Conservation (phyloP, 352 stramenopile species). For the Globisporangium uncinulatum region DNA sequence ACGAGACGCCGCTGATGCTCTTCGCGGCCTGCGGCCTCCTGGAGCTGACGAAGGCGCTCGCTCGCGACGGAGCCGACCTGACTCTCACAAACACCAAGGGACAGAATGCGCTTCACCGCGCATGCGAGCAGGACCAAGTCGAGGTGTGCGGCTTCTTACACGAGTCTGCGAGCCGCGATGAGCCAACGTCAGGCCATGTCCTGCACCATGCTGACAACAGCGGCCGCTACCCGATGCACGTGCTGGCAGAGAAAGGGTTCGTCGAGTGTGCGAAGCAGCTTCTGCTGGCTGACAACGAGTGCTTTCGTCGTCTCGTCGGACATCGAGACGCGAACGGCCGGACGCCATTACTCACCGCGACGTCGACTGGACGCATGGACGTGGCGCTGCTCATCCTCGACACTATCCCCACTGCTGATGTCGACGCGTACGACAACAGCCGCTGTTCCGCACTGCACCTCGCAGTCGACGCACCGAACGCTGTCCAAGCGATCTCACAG, state of each 20-base stretch:
- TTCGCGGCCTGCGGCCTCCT: conserved; percentile 47
- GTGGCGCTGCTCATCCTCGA: conserved; percentile 28
- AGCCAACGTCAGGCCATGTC: conserved; percentile 4
- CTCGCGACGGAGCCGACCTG: conserved; percentile 22
- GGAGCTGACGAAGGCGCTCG: conserved; percentile 31
- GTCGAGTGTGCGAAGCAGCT: conserved; percentile 49
- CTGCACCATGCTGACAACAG: conserved; percentile 26
- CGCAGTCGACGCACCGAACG: conserved; percentile 22
- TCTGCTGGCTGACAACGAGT: conserved; percentile 11
- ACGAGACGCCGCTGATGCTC: conserved; percentile 47
- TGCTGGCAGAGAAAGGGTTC: conserved; percentile 34
- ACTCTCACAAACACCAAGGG: conserved; percentile 20
- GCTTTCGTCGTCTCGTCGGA: conserved; percentile 18
- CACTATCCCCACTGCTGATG: conserved; percentile 7
- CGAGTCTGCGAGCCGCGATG: neutral
- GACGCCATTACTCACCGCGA: conserved; percentile 35
- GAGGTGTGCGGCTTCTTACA: conserved; percentile 45
- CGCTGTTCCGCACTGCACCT: conserved; percentile 34
- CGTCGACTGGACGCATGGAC: conserved; percentile 26
- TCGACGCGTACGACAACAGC: conserved; percentile 26
- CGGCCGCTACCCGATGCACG: conserved; percentile 40
- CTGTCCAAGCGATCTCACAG: conserved; percentile 15
- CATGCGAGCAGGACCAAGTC: conserved; percentile 55
- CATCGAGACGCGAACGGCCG: conserved; percentile 23
- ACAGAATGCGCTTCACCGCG: conserved; percentile 49